A percentile compares a stretch with the other conserved stretches of the same genome.
phyloP scores from a whole-genome alignment of 2,329 filamentous ascomycete species.

The Alternaria gaisen region DNA sequence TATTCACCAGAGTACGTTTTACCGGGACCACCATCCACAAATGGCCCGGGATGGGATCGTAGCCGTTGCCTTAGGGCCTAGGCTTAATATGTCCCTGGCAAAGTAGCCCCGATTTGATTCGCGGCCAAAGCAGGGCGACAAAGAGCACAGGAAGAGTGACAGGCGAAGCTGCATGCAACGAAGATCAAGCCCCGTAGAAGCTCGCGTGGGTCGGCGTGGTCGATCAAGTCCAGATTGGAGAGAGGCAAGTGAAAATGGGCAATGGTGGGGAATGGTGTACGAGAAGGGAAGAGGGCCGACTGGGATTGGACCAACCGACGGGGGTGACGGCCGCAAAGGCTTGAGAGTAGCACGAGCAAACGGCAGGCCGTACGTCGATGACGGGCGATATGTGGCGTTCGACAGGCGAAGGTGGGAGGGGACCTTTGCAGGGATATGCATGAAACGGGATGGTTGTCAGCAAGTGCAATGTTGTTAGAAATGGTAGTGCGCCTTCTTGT shows the following conservation, averaged over 20 bases:
- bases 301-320: constrained; percentile 46
- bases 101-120: constrained; percentile 45
- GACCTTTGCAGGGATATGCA: constrained; percentile 48
- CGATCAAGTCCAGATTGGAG: constrained; percentile 46
- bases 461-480: constrained; percentile 38
- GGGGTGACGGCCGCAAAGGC: constrained; percentile 41
- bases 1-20: constrained; percentile 45
- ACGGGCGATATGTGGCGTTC: constrained; percentile 50
- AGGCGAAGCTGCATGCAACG: constrained; percentile 42
- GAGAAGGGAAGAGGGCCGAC: constrained; percentile 48
- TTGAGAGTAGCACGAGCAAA: constrained; percentile 43
- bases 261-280: constrained; percentile 47
- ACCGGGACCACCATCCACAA: constrained; percentile 48
- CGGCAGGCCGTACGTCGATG: constrained; percentile 46
- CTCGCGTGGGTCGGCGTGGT: constrained; percentile 47
- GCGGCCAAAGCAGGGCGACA: constrained; percentile 45
- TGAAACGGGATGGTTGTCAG: constrained; percentile 43
- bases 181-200: constrained; percentile 48
- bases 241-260: constrained; percentile 40
- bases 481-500: constrained; percentile 39
- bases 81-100: constrained; percentile 47
- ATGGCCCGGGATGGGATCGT: constrained; percentile 44
- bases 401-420: constrained; percentile 42
- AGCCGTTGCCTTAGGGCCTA: constrained; percentile 45
- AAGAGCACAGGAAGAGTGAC: constrained; percentile 39